Evolutionary conservation across 164 flowering plant genomes (phyloP), one percentile per base, ranked within the genome.

Genomic region (Hamamelis virginiana): DNA sequence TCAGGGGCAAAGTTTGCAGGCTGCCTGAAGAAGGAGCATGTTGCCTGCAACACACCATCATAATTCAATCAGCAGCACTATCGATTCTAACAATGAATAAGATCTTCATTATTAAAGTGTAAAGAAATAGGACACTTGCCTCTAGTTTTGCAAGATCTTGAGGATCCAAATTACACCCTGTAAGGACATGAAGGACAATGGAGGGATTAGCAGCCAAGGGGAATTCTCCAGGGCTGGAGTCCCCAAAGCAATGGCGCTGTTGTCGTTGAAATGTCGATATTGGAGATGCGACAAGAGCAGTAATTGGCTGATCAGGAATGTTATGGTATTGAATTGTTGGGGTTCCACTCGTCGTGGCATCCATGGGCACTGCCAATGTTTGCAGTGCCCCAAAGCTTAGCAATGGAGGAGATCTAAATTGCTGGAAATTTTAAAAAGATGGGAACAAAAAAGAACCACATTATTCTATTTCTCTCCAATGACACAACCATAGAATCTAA

Each of bases 71-170:
- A 89, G 89, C 84, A 84, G 91, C 86, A 89, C 69, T 75, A 86
- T 82, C 91, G 83, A 85, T 87, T 83, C 94, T 74, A 77, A 53
- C 16, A 55, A 52, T 67, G 61, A 43, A 46, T 68, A 70, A 45
- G 19, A 63, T 57, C 12, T 41, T n/a, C 8, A 50, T 25, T 21
- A 33, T 18, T 16, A 21, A 14, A 59, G 78, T 21, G 1, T 9
- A 60, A 14, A 44, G 28, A 50, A 68, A 59, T 10, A 67, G 4
- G 53, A 23, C 18, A 80, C 97, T 87, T 86, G 95, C 99, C 99
- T 96, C 99, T 43, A 96, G 87, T 44, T 79, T 93, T 41, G 99
- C 98, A 62, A 96, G 97, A 71, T 91, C 96, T 65, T 89, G 90
- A 9, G 98, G 91, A 66, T 93, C 98, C 76, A 96, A 72, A 74